These are phyloP conservation scores for Candida bentonensis DNA, from an alignment of 805 yeast species.

Conservation along the genomic window DNA sequence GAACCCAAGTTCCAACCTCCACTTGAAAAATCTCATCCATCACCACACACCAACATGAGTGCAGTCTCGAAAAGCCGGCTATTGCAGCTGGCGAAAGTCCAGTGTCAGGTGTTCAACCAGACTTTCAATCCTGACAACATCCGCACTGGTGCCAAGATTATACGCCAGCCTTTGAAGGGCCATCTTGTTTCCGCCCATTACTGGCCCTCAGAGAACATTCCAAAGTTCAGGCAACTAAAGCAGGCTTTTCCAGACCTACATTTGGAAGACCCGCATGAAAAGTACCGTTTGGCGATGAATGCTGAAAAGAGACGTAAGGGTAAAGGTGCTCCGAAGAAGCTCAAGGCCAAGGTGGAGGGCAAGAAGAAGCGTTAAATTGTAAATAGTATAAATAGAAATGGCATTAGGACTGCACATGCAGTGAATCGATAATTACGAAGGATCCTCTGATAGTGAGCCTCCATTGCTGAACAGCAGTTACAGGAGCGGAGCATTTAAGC, in stretches of 20 bases:
- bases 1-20: too few relatives aligned
- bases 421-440: too few relatives aligned
- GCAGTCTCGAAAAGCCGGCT: constrained; percentile 10
- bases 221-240: constrained; percentile 8
- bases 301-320: constrained; percentile 12
- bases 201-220: constrained; percentile 7
- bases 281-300: constrained; percentile 9
- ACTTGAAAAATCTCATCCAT: too few relatives aligned
- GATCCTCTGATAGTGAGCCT: too few relatives aligned
- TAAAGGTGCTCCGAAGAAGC: constrained; percentile 13
- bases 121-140: constrained; percentile 13
- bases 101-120: constrained; percentile 9
- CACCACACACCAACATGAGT: not conserved
- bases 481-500: too few relatives aligned
- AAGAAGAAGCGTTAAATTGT: constrained; percentile 1
- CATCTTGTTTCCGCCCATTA: constrained; percentile 13
- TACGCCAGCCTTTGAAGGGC: constrained; percentile 13
- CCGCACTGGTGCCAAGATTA: constrained; percentile 15
- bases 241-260: constrained; percentile 11
- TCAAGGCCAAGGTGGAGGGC: constrained; percentile 7
- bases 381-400: not conserved
- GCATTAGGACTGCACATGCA: too few relatives aligned
- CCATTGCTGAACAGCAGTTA: too few relatives aligned
- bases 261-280: constrained; percentile 10
- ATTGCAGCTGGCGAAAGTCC: constrained; percentile 10